phyloP scores from a whole-genome alignment of 495 filamentous ascomycete species.

The Penicillium verhagenii region DNA sequence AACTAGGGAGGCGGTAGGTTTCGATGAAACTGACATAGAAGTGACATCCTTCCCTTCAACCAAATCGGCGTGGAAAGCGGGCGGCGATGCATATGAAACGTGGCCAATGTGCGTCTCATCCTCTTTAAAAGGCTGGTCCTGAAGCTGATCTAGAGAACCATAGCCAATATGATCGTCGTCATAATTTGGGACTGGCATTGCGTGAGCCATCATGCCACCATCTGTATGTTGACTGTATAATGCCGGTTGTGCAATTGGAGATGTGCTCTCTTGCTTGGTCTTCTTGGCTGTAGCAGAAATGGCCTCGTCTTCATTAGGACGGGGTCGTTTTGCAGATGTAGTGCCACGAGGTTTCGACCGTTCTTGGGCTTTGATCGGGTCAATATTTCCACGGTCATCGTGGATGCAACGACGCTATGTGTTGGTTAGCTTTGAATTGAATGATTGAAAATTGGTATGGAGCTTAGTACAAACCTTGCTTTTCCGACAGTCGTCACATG shows the following conservation, averaged over 20 bases:
- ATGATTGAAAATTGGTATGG: background rate
- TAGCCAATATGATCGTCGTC: conserved; percentile 10
- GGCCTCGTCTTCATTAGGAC: conserved; percentile 38
- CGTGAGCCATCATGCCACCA: conserved; percentile 12
- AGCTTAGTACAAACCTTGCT: conserved; percentile 59
- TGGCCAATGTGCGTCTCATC: conserved; percentile 22
- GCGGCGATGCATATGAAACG: conserved; percentile 40
- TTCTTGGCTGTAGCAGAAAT: conserved; percentile 29
- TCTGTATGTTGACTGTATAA: conserved; percentile 16
- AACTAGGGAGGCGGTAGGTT: conserved; percentile 45
- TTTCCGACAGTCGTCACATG: conserved; percentile 65
- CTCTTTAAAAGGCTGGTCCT: conserved; percentile 12
- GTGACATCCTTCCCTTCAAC: conserved; percentile 34
- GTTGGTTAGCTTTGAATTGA: background rate
- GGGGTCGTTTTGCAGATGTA: conserved; percentile 47
- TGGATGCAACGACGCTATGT: conserved; percentile 66
- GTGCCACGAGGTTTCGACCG: conserved; percentile 56
- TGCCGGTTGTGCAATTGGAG: conserved; percentile 26
- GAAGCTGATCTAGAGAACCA: background rate
- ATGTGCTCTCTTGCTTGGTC: conserved; percentile 42
- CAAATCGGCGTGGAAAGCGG: conserved; percentile 35
- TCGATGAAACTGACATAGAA: conserved; percentile 28
- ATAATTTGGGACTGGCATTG: conserved; percentile 10
- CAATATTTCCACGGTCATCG: conserved; percentile 62
- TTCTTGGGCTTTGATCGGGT: conserved; percentile 61